These are phyloP conservation scores for Schizopora paradoxa DNA, from an alignment of 1,284 basidiomycete species.

Conservation along the genomic window DNA sequence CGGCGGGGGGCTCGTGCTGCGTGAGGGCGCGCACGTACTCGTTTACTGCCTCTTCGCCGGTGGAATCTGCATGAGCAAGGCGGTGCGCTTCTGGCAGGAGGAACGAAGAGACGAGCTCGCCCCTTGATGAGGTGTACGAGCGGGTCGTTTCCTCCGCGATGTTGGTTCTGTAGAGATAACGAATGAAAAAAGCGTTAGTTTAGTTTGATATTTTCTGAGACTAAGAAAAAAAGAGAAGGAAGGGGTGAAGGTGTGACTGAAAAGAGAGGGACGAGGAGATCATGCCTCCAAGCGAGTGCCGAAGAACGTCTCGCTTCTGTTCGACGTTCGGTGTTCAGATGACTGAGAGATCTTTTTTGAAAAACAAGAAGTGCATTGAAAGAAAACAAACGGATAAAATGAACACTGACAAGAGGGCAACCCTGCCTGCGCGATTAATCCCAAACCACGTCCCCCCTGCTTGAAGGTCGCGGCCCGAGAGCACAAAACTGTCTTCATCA, in stretches of 20 bases:
- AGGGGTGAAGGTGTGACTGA: no score
- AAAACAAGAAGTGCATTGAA: neutral
- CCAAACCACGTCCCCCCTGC: constrained; percentile 81
- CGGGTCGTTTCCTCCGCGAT: constrained; percentile 59
- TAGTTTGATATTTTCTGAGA: neutral
- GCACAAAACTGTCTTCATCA: constrained; percentile 34
- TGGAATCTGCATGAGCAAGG: constrained; percentile 33
- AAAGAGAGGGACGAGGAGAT: no score
- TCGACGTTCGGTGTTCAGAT: no score
- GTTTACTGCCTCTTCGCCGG: constrained; percentile 31
- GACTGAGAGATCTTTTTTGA: no score
- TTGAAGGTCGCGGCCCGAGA: constrained; percentile 66
- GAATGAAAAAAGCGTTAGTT: constrained; percentile 1
- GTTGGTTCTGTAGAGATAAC: constrained; percentile 54
- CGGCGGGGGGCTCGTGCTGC: constrained; percentile 30
- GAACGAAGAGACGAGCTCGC: constrained; percentile 60
- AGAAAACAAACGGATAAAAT: neutral
- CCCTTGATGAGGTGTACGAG: constrained; percentile 55
- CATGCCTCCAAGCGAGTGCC: no score
- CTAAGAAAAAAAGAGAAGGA: no score
- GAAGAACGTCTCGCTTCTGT: no score
- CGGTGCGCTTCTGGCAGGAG: constrained; percentile 46
- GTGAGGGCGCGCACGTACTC: constrained; percentile 40
- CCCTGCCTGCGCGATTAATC: constrained; percentile 51
- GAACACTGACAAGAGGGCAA: constrained; percentile 61